phyloP scores from a whole-genome alignment of 2,329 filamentous ascomycete species.

The Trichoderma breve region DNA sequence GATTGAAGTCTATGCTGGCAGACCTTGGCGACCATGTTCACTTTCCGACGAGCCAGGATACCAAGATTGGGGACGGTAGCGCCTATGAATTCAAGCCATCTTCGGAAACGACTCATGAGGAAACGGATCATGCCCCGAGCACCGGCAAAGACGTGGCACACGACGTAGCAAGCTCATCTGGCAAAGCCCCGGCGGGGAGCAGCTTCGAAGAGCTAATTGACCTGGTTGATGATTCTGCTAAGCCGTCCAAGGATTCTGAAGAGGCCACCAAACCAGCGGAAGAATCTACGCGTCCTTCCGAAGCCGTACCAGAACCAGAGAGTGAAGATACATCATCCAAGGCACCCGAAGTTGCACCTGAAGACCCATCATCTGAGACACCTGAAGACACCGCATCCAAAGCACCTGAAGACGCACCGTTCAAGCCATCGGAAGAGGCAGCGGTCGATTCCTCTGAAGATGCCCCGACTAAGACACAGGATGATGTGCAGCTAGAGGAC shows the following conservation, averaged over 20 bases:
- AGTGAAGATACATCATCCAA: neutral
- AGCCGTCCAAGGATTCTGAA: neutral
- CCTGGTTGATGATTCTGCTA: neutral
- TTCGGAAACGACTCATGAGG: slow-evolving; percentile 1
- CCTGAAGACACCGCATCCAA: neutral
- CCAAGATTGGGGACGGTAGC: slow-evolving; percentile 12
- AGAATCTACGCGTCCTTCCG: neutral
- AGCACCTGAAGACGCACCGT: neutral
- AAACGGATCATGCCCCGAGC: neutral
- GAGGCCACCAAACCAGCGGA: neutral
- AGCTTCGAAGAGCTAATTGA: neutral
- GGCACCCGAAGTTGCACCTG: neutral
- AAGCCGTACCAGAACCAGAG: neutral
- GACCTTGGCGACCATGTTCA: slow-evolving; percentile 32
- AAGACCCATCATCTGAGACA: neutral
- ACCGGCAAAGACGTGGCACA: neutral
- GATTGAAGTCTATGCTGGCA: slow-evolving; percentile 51
- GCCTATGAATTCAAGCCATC: neutral
- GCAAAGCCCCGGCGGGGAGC: neutral
- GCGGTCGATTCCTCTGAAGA: neutral
- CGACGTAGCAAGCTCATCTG: neutral
- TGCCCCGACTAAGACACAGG: neutral
- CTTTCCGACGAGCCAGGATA: slow-evolving; percentile 13
- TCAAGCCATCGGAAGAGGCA: neutral
- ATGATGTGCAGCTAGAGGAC: neutral